These are phyloP conservation scores for Dryas drummondii DNA, from an alignment of 306 rosid genomes.

Conservation along the genomic window DNA sequence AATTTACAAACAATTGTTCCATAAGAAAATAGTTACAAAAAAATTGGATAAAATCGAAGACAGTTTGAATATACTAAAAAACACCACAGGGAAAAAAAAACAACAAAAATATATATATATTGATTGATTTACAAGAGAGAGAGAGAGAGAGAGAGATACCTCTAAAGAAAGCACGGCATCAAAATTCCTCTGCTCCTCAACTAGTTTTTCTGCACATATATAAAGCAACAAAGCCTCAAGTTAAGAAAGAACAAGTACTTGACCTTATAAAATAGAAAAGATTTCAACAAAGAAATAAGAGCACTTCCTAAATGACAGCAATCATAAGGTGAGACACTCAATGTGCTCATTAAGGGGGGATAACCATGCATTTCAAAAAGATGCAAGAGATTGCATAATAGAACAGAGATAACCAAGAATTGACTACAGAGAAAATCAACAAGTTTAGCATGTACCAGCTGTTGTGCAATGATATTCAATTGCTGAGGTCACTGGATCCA, in stretches of 20 bases:
- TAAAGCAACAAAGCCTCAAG: conserved; percentile 13
- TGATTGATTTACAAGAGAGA: not conserved
- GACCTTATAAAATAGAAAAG: not conserved
- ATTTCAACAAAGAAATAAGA: conserved; percentile 2
- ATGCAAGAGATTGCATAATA: conserved; percentile 18
- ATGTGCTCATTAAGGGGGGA: not conserved
- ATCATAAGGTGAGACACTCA: not conserved
- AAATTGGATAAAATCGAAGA: conserved; percentile 18
- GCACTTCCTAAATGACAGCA: not conserved
- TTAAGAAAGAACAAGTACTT: not conserved
- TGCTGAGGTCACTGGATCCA: conserved; percentile 74
- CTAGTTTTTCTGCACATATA: conserved; percentile 68
- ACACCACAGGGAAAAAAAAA: not conserved
- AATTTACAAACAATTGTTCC: not conserved
- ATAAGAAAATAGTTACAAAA: not conserved
- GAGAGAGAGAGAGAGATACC: conserved; percentile 40
- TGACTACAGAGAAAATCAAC: conserved; percentile 23
- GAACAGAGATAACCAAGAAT: conserved; percentile 13
- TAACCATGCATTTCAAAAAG: not conserved
- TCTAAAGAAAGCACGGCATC: conserved; percentile 89
- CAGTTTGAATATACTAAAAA: conserved; percentile 7
- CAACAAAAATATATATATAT: no score
- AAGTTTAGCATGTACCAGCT: conserved; percentile 64
- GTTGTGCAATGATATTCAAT: conserved; percentile 83
- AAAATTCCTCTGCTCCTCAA: conserved; percentile 70